phyloP scores from a whole-genome alignment of 208 protist species.

The Leishmania lainsoni region DNA sequence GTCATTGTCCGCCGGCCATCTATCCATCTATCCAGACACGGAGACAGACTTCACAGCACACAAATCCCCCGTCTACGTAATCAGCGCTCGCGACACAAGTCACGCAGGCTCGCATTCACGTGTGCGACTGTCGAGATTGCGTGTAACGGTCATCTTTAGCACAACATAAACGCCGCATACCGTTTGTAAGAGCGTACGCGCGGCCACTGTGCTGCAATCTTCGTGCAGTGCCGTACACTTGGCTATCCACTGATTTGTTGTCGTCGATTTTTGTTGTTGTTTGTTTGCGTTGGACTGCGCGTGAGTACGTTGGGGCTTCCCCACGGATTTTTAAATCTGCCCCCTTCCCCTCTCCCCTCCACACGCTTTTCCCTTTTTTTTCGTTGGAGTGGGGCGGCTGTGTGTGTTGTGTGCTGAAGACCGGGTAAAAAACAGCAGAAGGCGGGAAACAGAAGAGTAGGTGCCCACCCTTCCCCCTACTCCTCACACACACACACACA shows the following conservation, averaged over 20 bases:
- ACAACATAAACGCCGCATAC: not conserved
- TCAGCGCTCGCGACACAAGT: not conserved
- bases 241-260: not conserved
- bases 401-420: not conserved
- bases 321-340: constrained; percentile 18
- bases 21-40: not conserved
- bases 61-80: not conserved
- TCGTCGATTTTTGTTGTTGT: not conserved
- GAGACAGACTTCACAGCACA: not conserved
- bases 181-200: not conserved
- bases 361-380: not conserved
- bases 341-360: not conserved
- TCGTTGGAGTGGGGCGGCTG: not conserved
- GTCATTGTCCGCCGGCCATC: not conserved
- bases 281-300: not conserved
- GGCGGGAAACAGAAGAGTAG: not conserved
- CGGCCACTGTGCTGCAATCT: not conserved
- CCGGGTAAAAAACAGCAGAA: not conserved
- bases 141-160: not conserved
- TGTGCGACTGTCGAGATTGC: not conserved
- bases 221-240: not conserved
- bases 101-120: not conserved
- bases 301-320: not conserved
- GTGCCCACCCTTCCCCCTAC: too few species aligned
- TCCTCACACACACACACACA: not conserved